Base-by-base conservation (phyloP, 768 basidiomycete genomes). In the Naganishia antarctica region DNA sequence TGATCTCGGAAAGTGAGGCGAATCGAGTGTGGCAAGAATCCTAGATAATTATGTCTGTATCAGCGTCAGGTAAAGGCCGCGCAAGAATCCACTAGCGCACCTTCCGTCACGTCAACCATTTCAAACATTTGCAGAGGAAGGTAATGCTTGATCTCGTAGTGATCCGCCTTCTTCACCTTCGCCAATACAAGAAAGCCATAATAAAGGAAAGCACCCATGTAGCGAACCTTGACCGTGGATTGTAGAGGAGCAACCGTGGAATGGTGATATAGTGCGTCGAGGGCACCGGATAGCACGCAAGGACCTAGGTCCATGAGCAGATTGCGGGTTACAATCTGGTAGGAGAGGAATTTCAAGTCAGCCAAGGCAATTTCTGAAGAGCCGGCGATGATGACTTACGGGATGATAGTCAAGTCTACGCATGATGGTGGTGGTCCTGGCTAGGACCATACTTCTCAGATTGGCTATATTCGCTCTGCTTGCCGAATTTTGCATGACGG, bases 201-300 rank as follows among this genome's bases (percentile, higher is more conserved):
- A 37, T 92, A 99, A 46, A 99, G 79, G 77, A 99, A 94, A 18
- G 87, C 88, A 31, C 89, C 92, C 26, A 90, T 82, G 75, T 96
- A 97, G 77, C 89, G 90, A 66, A 88, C 87, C 74, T 83, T 85
- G 70, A 88, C 81, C 32, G 82, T 69, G 72, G 81, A 44, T 75
- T 80, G 60, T 79, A 79, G 69, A 1, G 83, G 78, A 37, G 81
- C 81, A 47, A 78, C 69, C n/a, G 80, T 76, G 46, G 82, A 82
- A 66, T 85, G 83, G 71, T 89, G 86, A 68, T 80, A 76, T n/a
- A 97, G 84, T 60, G 93, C 88, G 73, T 97, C 93, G 65, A 98
- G 78, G 1, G 91, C 86, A 11, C 93, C 93, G 1, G 87, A 86
- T 63, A 97, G 83, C 26, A 85, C 75, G 71, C 89, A 91, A 32